These are phyloP conservation scores for Talaromyces nanjingensis DNA, from an alignment of 495 filamentous ascomycete genomes.

Conservation along the genomic window DNA sequence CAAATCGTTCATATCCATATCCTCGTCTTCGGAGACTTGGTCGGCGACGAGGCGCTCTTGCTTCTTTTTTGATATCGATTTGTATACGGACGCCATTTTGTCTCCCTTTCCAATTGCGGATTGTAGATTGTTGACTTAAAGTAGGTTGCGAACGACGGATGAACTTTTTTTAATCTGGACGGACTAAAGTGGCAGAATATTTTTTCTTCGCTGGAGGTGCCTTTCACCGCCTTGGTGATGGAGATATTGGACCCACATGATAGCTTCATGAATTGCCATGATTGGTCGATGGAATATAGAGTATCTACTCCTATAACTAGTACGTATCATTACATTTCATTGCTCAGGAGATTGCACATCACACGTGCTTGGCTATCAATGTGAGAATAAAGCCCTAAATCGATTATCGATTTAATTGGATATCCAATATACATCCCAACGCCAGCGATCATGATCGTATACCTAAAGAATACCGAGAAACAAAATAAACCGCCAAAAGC, in stretches of 20 bases:
- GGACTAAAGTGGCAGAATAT: background rate
- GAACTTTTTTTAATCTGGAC: conserved; percentile 8
- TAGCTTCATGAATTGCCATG: background rate
- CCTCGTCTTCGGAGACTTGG: conserved; percentile 30
- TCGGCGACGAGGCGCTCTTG: conserved; percentile 23
- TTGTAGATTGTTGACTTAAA: background rate
- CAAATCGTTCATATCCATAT: conserved; percentile 36
- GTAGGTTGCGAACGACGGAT: background rate
- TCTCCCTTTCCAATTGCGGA: conserved; percentile 6
- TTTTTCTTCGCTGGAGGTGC: background rate
- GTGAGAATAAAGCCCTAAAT: background rate
- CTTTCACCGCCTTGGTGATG: background rate
- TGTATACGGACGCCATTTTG: conserved; percentile 91
- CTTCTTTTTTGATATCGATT: conserved; percentile 68
- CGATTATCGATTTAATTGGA: background rate
- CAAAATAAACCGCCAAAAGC: background rate
- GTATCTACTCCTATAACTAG: no score
- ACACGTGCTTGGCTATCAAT: background rate
- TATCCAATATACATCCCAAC: background rate
- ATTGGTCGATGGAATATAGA: background rate
- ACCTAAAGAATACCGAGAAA: background rate
- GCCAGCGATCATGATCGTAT: background rate
- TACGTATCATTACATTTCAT: no score
- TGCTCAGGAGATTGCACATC: background rate
- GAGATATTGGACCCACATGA: background rate